Evolutionary conservation across 257 asterid species (phyloP), one percentile per base, ranked within the genome.

Genomic region (Petunia secreta): DNA sequence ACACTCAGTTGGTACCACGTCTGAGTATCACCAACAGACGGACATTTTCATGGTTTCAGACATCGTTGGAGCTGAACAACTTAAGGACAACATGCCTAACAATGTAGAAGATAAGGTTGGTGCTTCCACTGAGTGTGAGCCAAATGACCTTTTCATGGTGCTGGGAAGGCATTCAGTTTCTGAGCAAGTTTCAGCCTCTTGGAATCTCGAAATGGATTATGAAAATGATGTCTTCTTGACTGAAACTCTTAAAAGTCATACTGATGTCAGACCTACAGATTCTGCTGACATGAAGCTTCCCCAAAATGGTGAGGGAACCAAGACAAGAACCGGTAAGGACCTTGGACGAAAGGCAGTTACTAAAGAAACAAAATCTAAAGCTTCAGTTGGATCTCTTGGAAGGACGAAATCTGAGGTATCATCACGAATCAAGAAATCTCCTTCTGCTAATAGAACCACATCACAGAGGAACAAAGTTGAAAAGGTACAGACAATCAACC

Each of bases 121-220:
- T 65, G 50, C 84, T 41, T 36, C 85, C 75, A 81, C 83, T 75
- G 77, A 15, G 68, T 75, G 74, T 44, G 98, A 91, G 77, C 97
- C 97, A 34, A 97, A 93, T 79, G 98, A 93, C 80, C 89, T 93
- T 52, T 90, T 83, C 78, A 86, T 93, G 96, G 89, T 93, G 75
- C 84, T 84, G 15, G 91, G 90, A 57, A 86, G 88, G n/a, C 84
- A 85, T 79, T 87, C 91, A 11, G 85, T 84, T 4, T 16, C 83
- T 80, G 90, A 87, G 74, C 86, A 87, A 79, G 84, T 82, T 78
- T 60, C 74, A 59, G 76, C 88, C 36, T 79, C 91, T 55, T 86
- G 91, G 86, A 66, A 78, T 68, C 87, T 89, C 8, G 91, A 85
- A 80, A 86, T 88, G 88, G 92, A 89, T 74, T 83, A 80, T 15